Evolutionary conservation across 306 rosid genomes (phyloP), one percentile per base, ranked within the genome.

Genomic region (Canavalia ensiformis): DNA sequence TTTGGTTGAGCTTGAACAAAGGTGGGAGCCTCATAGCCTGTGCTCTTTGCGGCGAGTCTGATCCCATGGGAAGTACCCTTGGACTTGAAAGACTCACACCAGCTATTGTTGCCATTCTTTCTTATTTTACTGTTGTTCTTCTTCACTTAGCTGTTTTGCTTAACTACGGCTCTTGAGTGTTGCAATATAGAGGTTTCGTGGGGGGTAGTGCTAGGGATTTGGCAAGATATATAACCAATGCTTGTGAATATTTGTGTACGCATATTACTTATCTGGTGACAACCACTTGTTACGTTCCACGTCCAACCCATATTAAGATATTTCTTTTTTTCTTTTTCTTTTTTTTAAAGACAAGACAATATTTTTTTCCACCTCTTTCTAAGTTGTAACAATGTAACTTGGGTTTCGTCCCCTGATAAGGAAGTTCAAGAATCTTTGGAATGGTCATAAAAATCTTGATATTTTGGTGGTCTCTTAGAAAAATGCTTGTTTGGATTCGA

Each of bases 21-120:
- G 68, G 51, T 4, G 80, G 49, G 29, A 86, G 37, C 49, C 80
- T 86, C 50, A 84, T n/a, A 30, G 75, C 0, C 1, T 70, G 87
- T 13, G 63, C 51, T 79, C 83, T 89, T 52, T 56, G 86, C 0
- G 87, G 85, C 0, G 90, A 57, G 52, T 87, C 91, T 1, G 81
- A 58, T 30, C 83, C 89, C 60, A 76, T 87, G 1, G 80, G 79
- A 52, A 88, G 5, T 29, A 86, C 79, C 34, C 88, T 68, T 0
- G 92, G 88, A 41, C 86, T 86, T 2, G 94, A 88, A 70, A 87
- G 77, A 72, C 79, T 88, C 72, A 90, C 73, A 52, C 97, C 90
- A 9, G 91, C 86, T 37, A 90, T 82, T 7, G 90, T 77, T 65
- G 94, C 96, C 97, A 91, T 95, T 66, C 0, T 33, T 39, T 2